A percentile compares a stretch with the other conserved stretches of the same genome.
These are phyloP conservation scores for Candida nanaspora DNA, from an alignment of 805 yeast species.

Conservation along the genomic window DNA sequence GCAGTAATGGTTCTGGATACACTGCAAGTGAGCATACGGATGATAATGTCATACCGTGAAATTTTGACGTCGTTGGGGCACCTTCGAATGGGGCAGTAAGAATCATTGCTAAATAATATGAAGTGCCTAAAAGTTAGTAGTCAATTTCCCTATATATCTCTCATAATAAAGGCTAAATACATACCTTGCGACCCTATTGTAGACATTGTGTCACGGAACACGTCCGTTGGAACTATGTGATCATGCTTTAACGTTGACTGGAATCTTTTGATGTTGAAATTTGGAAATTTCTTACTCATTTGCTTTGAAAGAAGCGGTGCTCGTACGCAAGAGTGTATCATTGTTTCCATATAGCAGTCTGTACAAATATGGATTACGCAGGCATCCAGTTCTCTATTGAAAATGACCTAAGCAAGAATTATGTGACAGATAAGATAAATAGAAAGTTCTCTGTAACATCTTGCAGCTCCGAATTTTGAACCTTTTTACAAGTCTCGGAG, in stretches of 20 bases:
- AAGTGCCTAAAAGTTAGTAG: background rate
- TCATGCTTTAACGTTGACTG: constrained; percentile 2
- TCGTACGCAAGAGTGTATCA: too few species aligned
- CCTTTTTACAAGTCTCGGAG: too few species aligned
- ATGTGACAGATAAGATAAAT: too few species aligned
- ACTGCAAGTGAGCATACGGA: constrained; percentile 80
- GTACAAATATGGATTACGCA: too few species aligned
- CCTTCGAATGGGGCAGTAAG: constrained; percentile 40
- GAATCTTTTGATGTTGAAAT: background rate
- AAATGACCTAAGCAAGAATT: too few species aligned
- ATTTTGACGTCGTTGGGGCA: constrained; percentile 10
- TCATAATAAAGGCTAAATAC: too few species aligned
- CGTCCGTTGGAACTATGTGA: constrained; percentile 17
- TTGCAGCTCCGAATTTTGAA: too few species aligned
- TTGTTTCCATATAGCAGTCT: too few species aligned
- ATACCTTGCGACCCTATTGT: constrained; percentile 28
- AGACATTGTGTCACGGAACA: constrained; percentile 27
- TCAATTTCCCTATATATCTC: background rate
- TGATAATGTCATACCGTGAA: constrained; percentile 78
- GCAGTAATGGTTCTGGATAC: constrained; percentile 68
- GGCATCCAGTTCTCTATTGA: too few species aligned
- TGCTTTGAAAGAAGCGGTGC: background rate
- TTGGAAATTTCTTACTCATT: background rate
- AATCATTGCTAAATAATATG: constrained; percentile 53
- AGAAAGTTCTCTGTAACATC: too few species aligned